phyloP scores from a whole-genome alignment of 306 rosid species.

The Prunus padus region DNA sequence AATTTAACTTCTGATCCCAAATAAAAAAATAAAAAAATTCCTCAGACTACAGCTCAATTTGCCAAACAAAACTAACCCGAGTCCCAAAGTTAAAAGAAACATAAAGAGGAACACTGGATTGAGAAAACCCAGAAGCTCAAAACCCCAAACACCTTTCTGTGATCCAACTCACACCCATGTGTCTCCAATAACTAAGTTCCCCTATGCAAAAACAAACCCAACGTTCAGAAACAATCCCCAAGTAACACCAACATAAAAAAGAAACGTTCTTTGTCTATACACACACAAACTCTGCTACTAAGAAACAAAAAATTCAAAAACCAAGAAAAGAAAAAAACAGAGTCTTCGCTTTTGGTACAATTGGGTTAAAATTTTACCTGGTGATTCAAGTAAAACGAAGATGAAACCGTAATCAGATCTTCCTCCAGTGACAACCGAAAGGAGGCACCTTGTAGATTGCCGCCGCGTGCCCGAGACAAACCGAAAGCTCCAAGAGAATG shows the following conservation, averaged over 20 bases:
- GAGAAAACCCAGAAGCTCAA: conserved; percentile 30
- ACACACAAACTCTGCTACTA: conserved; percentile 25
- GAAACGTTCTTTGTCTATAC: too few species aligned
- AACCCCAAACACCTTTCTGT: conserved; percentile 22
- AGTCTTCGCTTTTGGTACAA: neutral
- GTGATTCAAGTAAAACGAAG: conserved; percentile 19
- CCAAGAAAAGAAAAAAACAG: conserved; percentile 14
- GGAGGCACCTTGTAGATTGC: conserved; percentile 15
- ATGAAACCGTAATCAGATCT: conserved; percentile 30
- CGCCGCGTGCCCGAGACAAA: conserved; percentile 35
- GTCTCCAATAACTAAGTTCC: conserved; percentile 23
- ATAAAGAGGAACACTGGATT: conserved; percentile 14
- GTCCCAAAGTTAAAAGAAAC: conserved; percentile 17
- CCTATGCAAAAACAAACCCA: conserved; percentile 30
- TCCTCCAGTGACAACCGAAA: conserved; percentile 14
- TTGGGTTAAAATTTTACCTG: conserved; percentile 32
- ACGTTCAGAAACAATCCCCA: conserved; percentile 16
- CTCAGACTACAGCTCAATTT: conserved; percentile 19
- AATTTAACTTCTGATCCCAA: conserved; percentile 24
- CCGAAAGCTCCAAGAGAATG: conserved; percentile 19
- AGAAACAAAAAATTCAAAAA: conserved; percentile 18
- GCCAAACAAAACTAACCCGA: conserved; percentile 27
- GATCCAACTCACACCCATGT: conserved; percentile 34
- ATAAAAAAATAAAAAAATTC: neutral
- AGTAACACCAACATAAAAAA: conserved; percentile 9